Base-by-base conservation (phyloP, 108 stramenopile species). In the Nitzschia inconspicua region DNA sequence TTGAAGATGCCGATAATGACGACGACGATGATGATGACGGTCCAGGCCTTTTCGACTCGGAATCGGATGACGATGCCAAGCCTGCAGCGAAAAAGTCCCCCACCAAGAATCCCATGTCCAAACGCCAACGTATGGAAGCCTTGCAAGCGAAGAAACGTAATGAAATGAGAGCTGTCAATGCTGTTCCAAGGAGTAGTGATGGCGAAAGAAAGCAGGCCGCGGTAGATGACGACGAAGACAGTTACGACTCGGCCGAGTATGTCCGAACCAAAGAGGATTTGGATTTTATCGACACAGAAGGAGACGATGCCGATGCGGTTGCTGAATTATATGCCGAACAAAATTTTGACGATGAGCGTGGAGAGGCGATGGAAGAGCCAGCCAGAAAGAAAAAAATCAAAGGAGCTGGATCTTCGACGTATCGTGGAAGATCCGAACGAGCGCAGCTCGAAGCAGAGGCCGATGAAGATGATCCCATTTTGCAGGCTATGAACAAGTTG, bases 261-360 rank as follows among this genome's bases (percentile, higher is more conserved):
- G 63, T 69, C 49, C 79, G 90, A 14, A 90, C 85, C 29, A 72
- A 83, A 44, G 94, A 92, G 47, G 94, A 95, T 66, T 78, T 87
- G 36, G 83, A 95, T 48, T 95, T 95, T 54, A 87, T 95, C 54
- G 94, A 95, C 66, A 84, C 81, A 7, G 90, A 91, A 37, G 94
- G 83, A 23, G 93, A 94, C 49, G 94, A 95, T 66, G 81, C 80
- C 6, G 94, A 95, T 47, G 84, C 88, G 6, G 57, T 92, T 10
- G 68, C 72, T 23, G 94, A 95, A 75, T 70, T 90, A 25, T 91
- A 95, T 57, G 82, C 88, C 48, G 88, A 92, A 39, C 94, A 95
- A 59, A 73, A 88, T 57, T 95, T 95, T 65, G 88, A 88, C 39
- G 92, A 93, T 62, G 85, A 90, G 42, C 65, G 88, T 19, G 77